Percentiles rank a stretch among this genome's conserved stretches.
phyloP scores from a whole-genome alignment of 2,329 filamentous ascomycete genomes.

The Scytalidium sp. region DNA sequence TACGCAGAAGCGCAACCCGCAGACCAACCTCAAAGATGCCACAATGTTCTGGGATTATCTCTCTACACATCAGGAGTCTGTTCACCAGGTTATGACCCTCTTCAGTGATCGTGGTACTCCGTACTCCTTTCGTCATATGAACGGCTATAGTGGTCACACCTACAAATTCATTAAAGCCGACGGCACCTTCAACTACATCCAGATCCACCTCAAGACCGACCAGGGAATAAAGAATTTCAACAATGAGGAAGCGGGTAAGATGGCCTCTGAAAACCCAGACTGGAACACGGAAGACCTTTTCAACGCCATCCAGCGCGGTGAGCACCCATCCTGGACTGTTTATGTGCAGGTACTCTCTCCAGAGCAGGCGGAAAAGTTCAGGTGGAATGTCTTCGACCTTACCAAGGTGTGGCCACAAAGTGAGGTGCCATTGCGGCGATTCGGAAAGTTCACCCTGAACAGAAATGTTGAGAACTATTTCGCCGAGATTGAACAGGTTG shows the following conservation, averaged over 20 bases:
- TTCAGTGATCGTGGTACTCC: constrained; percentile 66
- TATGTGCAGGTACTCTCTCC: constrained; percentile 63
- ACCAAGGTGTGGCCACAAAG: constrained; percentile 68
- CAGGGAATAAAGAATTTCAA: constrained; percentile 60
- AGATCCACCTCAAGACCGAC: constrained; percentile 62
- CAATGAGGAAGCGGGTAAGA: constrained; percentile 51
- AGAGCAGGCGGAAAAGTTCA: constrained; percentile 57
- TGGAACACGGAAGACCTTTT: constrained; percentile 62
- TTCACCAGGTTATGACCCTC: constrained; percentile 63
- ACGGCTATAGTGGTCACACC: constrained; percentile 66
- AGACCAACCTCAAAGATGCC: constrained; percentile 67
- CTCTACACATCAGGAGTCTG: constrained; percentile 57
- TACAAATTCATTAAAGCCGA: constrained; percentile 65
- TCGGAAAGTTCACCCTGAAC: constrained; percentile 64
- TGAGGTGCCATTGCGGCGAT: constrained; percentile 56
- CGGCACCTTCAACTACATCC: constrained; percentile 63
- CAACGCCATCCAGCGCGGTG: constrained; percentile 57
- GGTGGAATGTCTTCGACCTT: constrained; percentile 65
- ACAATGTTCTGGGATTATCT: constrained; percentile 45
- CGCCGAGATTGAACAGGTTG: constrained; percentile 66
- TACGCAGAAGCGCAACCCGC: constrained; percentile 73
- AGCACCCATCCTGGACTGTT: constrained; percentile 61
- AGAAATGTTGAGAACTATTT: constrained; percentile 62
- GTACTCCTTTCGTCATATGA: constrained; percentile 63
- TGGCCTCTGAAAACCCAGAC: constrained; percentile 58